These are phyloP conservation scores for Hyphopichia burtonii DNA, from an alignment of 1,139 yeast species.

Conservation along the genomic window DNA sequence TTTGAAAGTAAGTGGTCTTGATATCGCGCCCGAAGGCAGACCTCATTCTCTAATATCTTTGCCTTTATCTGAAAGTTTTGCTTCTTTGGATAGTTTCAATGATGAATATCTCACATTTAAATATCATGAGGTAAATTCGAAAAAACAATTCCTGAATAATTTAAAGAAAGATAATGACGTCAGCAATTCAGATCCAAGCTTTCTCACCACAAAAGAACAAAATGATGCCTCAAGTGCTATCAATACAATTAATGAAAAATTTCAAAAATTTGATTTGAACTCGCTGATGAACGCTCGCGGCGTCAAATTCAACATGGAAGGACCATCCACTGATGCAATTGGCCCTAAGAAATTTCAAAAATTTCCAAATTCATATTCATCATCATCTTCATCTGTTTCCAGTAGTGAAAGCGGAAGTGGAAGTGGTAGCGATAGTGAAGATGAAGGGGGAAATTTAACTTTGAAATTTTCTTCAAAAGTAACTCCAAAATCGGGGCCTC, in stretches of 20 bases:
- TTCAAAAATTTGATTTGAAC: slow-evolving; percentile 36
- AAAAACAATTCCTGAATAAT: slow-evolving; percentile 5
- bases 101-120: slow-evolving; percentile 50
- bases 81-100: slow-evolving; percentile 71
- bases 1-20: slow-evolving; percentile 35
- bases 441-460: slow-evolving; percentile 51
- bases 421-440: slow-evolving; percentile 35
- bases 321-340: slow-evolving; percentile 16
- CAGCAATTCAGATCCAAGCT: slow-evolving; percentile 1
- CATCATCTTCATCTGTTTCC: slow-evolving; percentile 13
- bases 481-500: slow-evolving; percentile 35
- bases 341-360: slow-evolving; percentile 17
- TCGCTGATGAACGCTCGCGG: slow-evolving; percentile 34
- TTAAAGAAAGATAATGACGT: background rate
- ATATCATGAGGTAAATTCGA: slow-evolving; percentile 30
- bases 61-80: slow-evolving; percentile 73
- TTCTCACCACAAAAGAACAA: slow-evolving; percentile 2
- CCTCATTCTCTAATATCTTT: slow-evolving; percentile 46
- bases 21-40: slow-evolving; percentile 21
- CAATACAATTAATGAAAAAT: slow-evolving; percentile 28
- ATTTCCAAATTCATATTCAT: slow-evolving; percentile 9
- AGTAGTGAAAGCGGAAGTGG: slow-evolving; percentile 12
- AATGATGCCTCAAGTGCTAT: slow-evolving; percentile 6
- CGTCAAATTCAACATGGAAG: slow-evolving; percentile 4
- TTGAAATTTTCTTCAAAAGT: slow-evolving; percentile 50